Percentiles rank a stretch among this genome's conserved stretches.
Evolutionary conservation across 768 basidiomycete genomes (phyloP).

Genomic region (Trametes cubensis): DNA sequence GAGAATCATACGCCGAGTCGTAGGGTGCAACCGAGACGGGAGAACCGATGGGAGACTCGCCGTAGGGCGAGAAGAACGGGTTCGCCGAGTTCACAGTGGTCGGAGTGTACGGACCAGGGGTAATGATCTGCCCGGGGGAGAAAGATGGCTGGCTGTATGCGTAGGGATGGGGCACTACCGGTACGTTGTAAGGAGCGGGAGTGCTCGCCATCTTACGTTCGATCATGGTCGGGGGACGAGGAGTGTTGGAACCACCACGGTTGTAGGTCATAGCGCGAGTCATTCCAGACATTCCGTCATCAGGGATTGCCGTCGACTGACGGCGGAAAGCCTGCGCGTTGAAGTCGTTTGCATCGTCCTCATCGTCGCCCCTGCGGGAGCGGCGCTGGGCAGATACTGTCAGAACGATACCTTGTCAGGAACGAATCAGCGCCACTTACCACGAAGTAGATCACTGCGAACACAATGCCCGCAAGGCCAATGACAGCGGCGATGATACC

Average conservation of each 20-base stretch:
- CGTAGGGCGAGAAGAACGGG: conserved; percentile 44
- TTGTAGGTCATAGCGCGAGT: conserved; percentile 40
- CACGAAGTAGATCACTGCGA: conserved; percentile 39
- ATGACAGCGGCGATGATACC: conserved; percentile 40
- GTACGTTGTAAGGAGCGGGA: conserved; percentile 14
- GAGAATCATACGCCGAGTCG: conserved; percentile 33
- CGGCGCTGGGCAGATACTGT: conserved; percentile 27
- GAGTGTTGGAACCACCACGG: conserved; percentile 38
- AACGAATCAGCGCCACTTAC: conserved; percentile 30
- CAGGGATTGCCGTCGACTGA: conserved; percentile 60
- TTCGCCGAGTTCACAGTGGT: conserved; percentile 37
- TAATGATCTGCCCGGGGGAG: conserved; percentile 39
- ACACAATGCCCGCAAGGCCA: conserved; percentile 36
- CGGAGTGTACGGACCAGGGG: conserved; percentile 26
- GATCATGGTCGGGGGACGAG: conserved; percentile 63
- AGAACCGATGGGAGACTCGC: conserved; percentile 41
- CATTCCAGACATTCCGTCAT: conserved; percentile 41
- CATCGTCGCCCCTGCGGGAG: conserved; percentile 30
- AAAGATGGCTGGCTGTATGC: conserved; percentile 35
- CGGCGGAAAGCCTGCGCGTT: conserved; percentile 62
- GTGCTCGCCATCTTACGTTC: conserved; percentile 43
- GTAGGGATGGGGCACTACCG: conserved; percentile 13
- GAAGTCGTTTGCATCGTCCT: conserved; percentile 46
- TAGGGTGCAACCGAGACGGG: conserved; percentile 34
- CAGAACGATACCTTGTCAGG: not conserved